A percentile compares a stretch with the other conserved stretches of the same genome.
Conservation (phyloP, 768 basidiomycete genomes). For the Trametes meyenii region DNA sequence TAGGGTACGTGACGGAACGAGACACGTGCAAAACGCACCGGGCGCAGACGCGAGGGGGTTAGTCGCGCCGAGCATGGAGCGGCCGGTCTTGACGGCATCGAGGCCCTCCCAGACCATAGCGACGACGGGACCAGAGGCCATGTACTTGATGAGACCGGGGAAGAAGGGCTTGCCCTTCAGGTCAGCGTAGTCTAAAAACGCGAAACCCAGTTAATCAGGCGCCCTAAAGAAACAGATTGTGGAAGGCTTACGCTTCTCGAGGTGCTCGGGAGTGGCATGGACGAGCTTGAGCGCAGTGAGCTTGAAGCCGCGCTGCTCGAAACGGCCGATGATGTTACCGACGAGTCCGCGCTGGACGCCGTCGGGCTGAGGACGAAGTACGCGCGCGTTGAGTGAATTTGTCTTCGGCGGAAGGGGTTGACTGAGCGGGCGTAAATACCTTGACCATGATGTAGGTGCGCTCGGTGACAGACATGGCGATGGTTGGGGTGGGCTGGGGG, state of each 20-base stretch:
- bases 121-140: conserved; percentile 94
- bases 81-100: conserved; percentile 93
- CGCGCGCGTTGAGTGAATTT: neutral
- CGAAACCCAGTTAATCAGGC: neutral
- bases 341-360: conserved; percentile 96
- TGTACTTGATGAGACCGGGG: conserved; percentile 94
- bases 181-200: conserved; percentile 84
- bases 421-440: conserved; percentile 45
- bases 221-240: neutral
- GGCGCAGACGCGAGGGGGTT: conserved; percentile 91
- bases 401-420: neutral
- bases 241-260: conserved; percentile 75
- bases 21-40: conserved; percentile 52
- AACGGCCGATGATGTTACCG: conserved; percentile 93
- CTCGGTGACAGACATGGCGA: conserved; percentile 70
- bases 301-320: conserved; percentile 99
- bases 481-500: conserved; percentile 27
- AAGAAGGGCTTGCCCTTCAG: conserved; percentile 95
- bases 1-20: neutral
- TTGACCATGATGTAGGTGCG: conserved; percentile 99
- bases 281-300: conserved; percentile 93
- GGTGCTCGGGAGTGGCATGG: conserved; percentile 76
- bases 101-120: conserved; percentile 96
- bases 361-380: conserved; percentile 68
- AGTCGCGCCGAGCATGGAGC: conserved; percentile 93